Conservation (phyloP, 495 filamentous ascomycete genomes). For the Lepidopterella palustris region DNA sequence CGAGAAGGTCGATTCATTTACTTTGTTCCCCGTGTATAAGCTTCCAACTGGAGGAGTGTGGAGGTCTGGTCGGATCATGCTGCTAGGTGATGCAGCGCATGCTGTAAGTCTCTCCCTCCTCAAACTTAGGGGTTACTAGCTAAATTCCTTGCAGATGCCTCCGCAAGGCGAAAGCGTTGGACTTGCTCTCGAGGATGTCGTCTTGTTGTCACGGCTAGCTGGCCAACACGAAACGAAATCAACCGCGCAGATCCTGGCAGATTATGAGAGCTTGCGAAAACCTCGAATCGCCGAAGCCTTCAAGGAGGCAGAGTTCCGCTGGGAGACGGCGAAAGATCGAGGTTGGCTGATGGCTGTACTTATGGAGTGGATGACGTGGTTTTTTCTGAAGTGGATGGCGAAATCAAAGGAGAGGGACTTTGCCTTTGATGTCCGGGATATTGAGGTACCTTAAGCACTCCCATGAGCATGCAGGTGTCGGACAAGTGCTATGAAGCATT, state of each 20-base stretch:
- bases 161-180: constrained; percentile 24
- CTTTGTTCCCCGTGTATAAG: constrained; percentile 19
- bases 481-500: too few species aligned
- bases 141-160: constrained; percentile 14
- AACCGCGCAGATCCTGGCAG: background rate
- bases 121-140: background rate
- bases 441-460: background rate
- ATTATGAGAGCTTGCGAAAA: constrained; percentile 10
- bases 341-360: constrained; percentile 15
- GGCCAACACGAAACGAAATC: constrained; percentile 4
- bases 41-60: constrained; percentile 12
- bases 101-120: constrained; percentile 7
- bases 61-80: constrained; percentile 11
- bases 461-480: too few species aligned
- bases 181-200: constrained; percentile 17
- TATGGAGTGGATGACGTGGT: constrained; percentile 20
- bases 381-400: constrained; percentile 9
- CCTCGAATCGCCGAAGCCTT: constrained; percentile 17
- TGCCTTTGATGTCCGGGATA: constrained; percentile 18
- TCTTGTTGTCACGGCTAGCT: constrained; percentile 18
- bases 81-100: constrained; percentile 25
- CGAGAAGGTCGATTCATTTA: constrained; percentile 1
- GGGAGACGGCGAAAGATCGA: constrained; percentile 18
- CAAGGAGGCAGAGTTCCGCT: constrained; percentile 20
- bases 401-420: constrained; percentile 12